Conservation (phyloP, 495 filamentous ascomycete genomes). For the Hyaloscypha variabilis region DNA sequence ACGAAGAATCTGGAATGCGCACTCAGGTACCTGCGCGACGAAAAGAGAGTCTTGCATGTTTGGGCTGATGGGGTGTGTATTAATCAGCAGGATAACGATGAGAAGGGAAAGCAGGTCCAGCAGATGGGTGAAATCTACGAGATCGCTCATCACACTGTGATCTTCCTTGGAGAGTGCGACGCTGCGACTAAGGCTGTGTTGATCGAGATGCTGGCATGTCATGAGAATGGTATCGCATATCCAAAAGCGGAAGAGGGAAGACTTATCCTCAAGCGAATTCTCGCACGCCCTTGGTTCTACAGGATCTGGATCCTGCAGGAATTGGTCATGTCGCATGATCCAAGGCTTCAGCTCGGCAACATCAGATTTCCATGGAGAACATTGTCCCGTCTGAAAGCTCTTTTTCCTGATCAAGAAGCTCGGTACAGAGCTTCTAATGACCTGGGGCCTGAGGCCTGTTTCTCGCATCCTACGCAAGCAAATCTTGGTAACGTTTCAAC, state of each 20-base stretch:
- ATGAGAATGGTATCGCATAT: not conserved
- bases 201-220: not conserved
- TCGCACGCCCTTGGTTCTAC: conserved; percentile 21
- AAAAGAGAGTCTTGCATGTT: not conserved
- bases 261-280: not conserved
- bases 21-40: conserved; percentile 7
- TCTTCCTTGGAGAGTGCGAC: conserved; percentile 12
- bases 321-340: conserved; percentile 22
- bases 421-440: no score
- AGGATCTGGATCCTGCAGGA: conserved; percentile 32
- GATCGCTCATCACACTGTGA: conserved; percentile 21
- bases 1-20: conserved; percentile 15
- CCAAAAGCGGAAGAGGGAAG: conserved; percentile 25
- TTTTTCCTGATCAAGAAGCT: not conserved
- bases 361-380: conserved; percentile 15
- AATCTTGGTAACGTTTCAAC: not conserved
- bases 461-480: no score
- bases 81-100: conserved; percentile 31
- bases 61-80: conserved; percentile 38
- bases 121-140: conserved; percentile 32
- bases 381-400: not conserved
- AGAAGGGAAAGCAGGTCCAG: conserved; percentile 29
- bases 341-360: conserved; percentile 26
- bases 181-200: not conserved
- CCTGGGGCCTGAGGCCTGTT: no score